Evolutionary conservation across 2,329 filamentous ascomycete species (phyloP).

Genomic region (Aspergillus amoenus): DNA sequence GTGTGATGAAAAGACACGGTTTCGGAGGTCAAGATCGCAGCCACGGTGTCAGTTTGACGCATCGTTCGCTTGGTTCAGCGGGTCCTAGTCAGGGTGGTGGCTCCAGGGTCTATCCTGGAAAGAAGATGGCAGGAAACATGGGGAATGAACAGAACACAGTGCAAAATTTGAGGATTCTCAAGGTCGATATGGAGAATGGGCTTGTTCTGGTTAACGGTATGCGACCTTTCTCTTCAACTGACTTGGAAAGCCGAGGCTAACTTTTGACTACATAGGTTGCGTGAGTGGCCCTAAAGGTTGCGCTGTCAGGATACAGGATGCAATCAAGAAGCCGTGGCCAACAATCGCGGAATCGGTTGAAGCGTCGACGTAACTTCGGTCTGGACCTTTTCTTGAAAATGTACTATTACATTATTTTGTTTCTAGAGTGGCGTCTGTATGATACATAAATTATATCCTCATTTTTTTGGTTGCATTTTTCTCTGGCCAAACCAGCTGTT

Average conservation of each 20-base stretch:
- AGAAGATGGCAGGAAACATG: slow-evolving; percentile 98
- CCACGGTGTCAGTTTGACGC: slow-evolving; percentile 93
- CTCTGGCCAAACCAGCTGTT: background rate
- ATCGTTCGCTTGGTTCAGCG: slow-evolving; percentile 85
- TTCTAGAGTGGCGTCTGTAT: slow-evolving; percentile 40
- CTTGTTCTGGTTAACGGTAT: slow-evolving; percentile 82
- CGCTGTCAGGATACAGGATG: slow-evolving; percentile 82
- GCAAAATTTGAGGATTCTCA: slow-evolving; percentile 86
- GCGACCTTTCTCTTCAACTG: slow-evolving; percentile 6
- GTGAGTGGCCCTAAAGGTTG: slow-evolving; percentile 87
- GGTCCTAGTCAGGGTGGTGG: slow-evolving; percentile 90
- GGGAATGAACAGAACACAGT: slow-evolving; percentile 83
- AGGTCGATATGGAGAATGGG: slow-evolving; percentile 82
- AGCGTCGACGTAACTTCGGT: slow-evolving; percentile 15
- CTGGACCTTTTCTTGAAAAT: slow-evolving; percentile 23
- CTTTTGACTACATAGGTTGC: slow-evolving; percentile 47
- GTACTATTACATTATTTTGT: slow-evolving; percentile 41
- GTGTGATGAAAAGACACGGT: slow-evolving; percentile 96
- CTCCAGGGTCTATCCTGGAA: slow-evolving; percentile 88
- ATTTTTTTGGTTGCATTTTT: slow-evolving; percentile 7
- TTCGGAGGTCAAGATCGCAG: slow-evolving; percentile 85
- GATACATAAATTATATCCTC: slow-evolving; percentile 43
- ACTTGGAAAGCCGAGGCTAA: slow-evolving; percentile 2
- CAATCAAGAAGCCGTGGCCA: slow-evolving; percentile 81
- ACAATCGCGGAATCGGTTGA: slow-evolving; percentile 35